Base-by-base conservation (phyloP, 2,329 filamentous ascomycete species). In the Ophiosphaerella narmari region DNA sequence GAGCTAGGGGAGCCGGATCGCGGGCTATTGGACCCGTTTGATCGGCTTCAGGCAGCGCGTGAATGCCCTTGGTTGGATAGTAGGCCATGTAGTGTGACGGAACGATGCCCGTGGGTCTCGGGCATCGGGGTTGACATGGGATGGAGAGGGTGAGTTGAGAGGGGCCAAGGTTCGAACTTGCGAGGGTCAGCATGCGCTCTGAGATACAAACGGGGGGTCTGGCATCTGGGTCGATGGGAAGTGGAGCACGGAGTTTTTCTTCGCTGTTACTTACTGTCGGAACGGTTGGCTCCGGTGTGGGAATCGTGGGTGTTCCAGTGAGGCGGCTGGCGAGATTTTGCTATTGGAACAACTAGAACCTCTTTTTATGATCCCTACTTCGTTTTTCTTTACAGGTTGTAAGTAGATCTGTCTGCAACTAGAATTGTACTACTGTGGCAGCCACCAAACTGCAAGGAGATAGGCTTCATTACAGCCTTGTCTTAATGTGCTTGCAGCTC, bases 401-500 rank as follows among this genome's bases (percentile, higher is more conserved):
- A 16, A 42, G 32, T 24, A 14, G 29, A 13, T 34, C 16, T 35
- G 7, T 18, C 33, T 35, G 16, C 13, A 35, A 35, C 14, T 18
- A 24, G 14, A 39, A 7, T 18, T 13, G 37, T 21, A 21, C 21
- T 7, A 39, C 29, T 33, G n/a, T 43, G 18, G 11, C 33, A 23
- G 21, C 41, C 37, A 35, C 29, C 24, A 21, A 31, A 23, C 18
- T 41, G 29, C 31, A 29, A 23, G 33, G 36, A 38, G 29, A 39
- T 37, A 13, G 12, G 21, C 18, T 14, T 36, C 37, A 46, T 29
- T n/a, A 18, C 38, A 46, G 23, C 44, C 29, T 40, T 40, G 29
- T 46, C 21, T 23, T 13, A 21, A 18, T 31, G 45, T 47, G 40
- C 45, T 39, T 47, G 38, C 32, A 47, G 40, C 45, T 47, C 31